These are phyloP conservation scores for Rhizomucor pusillus DNA, from an alignment of 371 early-diverging fungal species.

Conservation along the genomic window DNA sequence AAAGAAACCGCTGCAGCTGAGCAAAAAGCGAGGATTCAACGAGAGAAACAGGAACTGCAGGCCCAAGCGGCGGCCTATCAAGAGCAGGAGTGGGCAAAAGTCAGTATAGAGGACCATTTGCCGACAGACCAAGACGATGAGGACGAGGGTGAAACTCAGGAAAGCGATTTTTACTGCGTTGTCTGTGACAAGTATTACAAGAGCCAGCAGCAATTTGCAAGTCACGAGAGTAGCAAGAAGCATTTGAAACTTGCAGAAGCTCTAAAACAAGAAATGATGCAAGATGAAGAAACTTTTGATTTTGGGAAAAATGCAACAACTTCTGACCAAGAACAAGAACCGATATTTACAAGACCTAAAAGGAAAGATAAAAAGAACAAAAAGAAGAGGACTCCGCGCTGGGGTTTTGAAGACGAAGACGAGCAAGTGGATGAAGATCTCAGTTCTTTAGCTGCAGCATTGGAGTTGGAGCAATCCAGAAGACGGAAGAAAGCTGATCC, in stretches of 20 bases:
- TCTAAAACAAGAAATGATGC: conserved; percentile 66
- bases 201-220: conserved; percentile 68
- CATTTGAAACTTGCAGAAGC: conserved; percentile 69
- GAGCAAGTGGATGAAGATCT: conserved; percentile 30
- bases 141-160: conserved; percentile 36
- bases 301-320: conserved; percentile 22
- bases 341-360: conserved; percentile 19
- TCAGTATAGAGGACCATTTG: conserved; percentile 13
- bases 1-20: conserved; percentile 53
- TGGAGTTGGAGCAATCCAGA: conserved; percentile 19
- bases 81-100: conserved; percentile 66
- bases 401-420: conserved; percentile 22
- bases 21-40: conserved; percentile 49
- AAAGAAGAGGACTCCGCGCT: conserved; percentile 33
- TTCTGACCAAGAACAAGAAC: conserved; percentile 18
- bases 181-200: conserved; percentile 81
- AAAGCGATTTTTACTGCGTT: conserved; percentile 67
- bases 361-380: conserved; percentile 37
- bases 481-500: conserved; percentile 12
- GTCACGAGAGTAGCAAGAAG: conserved; percentile 76
- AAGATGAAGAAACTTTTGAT: conserved; percentile 49
- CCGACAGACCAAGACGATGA: conserved; percentile 35
- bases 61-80: conserved; percentile 50
- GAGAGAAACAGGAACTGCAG: conserved; percentile 51
- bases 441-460: conserved; percentile 22